Evolutionary conservation across 768 basidiomycete genomes (phyloP), one percentile per base, ranked within the genome.

Genomic region (Hygrocybe coccinea): DNA sequence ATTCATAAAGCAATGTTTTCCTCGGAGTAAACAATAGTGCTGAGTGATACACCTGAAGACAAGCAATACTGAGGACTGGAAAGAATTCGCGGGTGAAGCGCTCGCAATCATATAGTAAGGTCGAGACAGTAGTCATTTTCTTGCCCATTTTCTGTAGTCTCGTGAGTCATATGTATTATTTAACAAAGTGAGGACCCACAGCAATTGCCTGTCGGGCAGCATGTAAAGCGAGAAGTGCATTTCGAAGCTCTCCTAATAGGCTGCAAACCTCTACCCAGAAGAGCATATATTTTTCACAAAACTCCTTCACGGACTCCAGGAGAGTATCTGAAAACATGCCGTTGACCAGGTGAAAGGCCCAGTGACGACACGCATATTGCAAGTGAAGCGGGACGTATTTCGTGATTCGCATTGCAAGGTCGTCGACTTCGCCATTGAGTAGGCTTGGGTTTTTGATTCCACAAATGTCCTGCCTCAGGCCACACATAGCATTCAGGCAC

Each of bases 331-430:
- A 51, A 5, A 51, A 5, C 50, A 51, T 35, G 37, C 17, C 37
- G 24, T 51, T 36, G 7, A 34, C 11, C 15, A 56, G 48, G 37
- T 56, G 54, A 7, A 15, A 39, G 17, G 47, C 47, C 54, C 54
- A 56, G 34, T 56, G 54, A 25, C 47, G 46, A 34, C 54, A 56
- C 22, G 54, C 54, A 25, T 56, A 56, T 29, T 51, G 50, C 6
- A 25, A 15, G 22, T 35, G 25, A 15, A 46, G 48, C 17, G 46
- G 48, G 9, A 48, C 35, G 22, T 50, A 21, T 4, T 25, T 25
- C 19, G 3, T 22, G 17, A 49, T 38, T 7, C 45, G 47, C 19
- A n/a, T 12, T 2, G 25, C 24, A 51, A 51, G 50, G 35, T 51
- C 21, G 5, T 51, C 37, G 10, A 51, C 35, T 35, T 51, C 50